phyloP scores from a whole-genome alignment of 1,284 basidiomycete species.

The Rhizoctonia solani region DNA sequence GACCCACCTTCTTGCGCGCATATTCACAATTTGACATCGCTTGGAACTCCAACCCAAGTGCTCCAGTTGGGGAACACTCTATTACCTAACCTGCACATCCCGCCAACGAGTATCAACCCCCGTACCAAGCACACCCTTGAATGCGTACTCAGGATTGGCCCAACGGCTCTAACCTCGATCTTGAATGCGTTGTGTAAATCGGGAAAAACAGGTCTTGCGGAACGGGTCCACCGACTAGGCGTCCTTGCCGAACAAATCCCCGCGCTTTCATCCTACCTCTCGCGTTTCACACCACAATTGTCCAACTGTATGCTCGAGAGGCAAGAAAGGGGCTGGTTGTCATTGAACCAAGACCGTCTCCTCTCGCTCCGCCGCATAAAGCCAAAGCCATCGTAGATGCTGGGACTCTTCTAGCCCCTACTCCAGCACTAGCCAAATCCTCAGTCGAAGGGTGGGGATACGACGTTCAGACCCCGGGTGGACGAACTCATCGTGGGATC shows the following conservation, averaged over 20 bases:
- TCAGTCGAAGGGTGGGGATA: slow-evolving; percentile 41
- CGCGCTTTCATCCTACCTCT: slow-evolving; percentile 54
- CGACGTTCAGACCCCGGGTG: slow-evolving; percentile 44
- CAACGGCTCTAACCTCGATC: slow-evolving; percentile 59
- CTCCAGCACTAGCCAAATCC: not conserved
- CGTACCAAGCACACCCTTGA: slow-evolving; percentile 32
- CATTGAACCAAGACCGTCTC: not conserved
- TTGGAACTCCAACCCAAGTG: slow-evolving; percentile 53
- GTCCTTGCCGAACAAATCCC: slow-evolving; percentile 49
- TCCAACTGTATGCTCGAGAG: slow-evolving; percentile 59
- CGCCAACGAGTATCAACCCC: slow-evolving; percentile 49
- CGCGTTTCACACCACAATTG: slow-evolving; percentile 71
- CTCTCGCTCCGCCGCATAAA: not conserved
- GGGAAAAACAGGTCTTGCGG: slow-evolving; percentile 59
- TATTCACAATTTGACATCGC: slow-evolving; percentile 57
- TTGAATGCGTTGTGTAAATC: slow-evolving; percentile 64
- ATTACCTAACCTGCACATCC: slow-evolving; percentile 58
- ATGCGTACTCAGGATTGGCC: slow-evolving; percentile 53
- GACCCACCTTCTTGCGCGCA: slow-evolving; percentile 42
- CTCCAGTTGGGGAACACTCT: slow-evolving; percentile 54
- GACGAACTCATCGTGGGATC: slow-evolving; percentile 37
- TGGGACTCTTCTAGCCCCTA: not conserved
- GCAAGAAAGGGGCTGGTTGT: slow-evolving; percentile 38
- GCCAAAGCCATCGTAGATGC: slow-evolving; percentile 5
- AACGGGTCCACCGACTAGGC: slow-evolving; percentile 65